Base-by-base conservation (phyloP, 257 asterid species). In the Nyctanthes arbortristis region DNA sequence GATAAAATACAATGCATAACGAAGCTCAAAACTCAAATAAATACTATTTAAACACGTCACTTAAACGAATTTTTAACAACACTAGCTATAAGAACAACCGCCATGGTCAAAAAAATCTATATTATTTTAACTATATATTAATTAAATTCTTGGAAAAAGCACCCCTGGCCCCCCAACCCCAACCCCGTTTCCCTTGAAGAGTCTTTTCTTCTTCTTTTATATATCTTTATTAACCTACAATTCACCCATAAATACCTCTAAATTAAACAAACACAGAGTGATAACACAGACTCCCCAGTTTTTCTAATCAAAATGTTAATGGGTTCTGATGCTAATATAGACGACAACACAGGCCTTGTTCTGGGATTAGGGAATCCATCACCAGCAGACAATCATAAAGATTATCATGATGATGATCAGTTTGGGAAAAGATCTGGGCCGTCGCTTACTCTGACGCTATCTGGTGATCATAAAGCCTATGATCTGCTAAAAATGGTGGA, bases 261-360 rank as follows among this genome's bases (percentile, higher is more conserved):
- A n/a, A n/a, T 49, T 22, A 29, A 49, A 22, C 28, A n/a, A 49
- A 8, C 58, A 49, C 30, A 18, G 0, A 49, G n/a, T n/a, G n/a
- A n/a, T n/a, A 3, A 16, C 11, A 47, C 24, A 47, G 29, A 49
- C 13, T 2, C 58, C 58, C 58, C 29, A 18, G 30, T 9, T 49
- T 40, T 49, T 9, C 14, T 49, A 24, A 62, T 7, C 58, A 1
- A 18, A 16, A 57, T 5, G 3, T 24, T 63, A 43, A 83, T 83
- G 88, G 88, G 81, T 63, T 67, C 77, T 31, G 80, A 83, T 77
- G 84, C n/a, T n/a, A n/a, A n/a, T n/a, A 83, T 80, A 52, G n/a
- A 4, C 78, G n/a, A 65, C 31, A 72, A 47, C 73, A 71, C 85
- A 3, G 78, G 80, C 52, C 81, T 83, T 37, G 81, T 69, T 35